These are phyloP conservation scores for Fomitopsis serialis DNA, from an alignment of 768 basidiomycete genomes.

Conservation along the genomic window DNA sequence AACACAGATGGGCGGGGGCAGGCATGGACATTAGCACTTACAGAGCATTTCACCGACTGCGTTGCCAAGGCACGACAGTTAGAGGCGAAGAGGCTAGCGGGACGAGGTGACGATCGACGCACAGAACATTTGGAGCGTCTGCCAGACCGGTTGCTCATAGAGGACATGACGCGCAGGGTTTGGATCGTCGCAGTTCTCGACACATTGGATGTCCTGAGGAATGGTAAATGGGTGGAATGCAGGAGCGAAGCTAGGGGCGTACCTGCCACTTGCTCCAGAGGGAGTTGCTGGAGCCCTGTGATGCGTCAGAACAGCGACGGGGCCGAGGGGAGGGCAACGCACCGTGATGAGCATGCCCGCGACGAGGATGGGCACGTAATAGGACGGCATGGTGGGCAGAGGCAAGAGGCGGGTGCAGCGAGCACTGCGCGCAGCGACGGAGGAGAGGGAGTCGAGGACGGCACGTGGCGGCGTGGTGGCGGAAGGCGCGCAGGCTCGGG, in stretches of 20 bases:
- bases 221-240: neutral
- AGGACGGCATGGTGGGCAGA: slow-evolving; percentile 48
- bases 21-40: slow-evolving; percentile 35
- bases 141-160: slow-evolving; percentile 95
- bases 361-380: slow-evolving; percentile 76
- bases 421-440: neutral
- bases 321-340: slow-evolving; percentile 12
- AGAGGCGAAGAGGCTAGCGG: slow-evolving; percentile 13
- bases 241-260: slow-evolving; percentile 13
- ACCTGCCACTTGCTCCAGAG: slow-evolving; percentile 84
- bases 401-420: slow-evolving; percentile 27
- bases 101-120: slow-evolving; percentile 28
- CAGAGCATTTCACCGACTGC: slow-evolving; percentile 92
- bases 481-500: neutral
- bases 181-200: slow-evolving; percentile 79
- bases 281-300: slow-evolving; percentile 73
- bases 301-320: neutral
- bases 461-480: neutral
- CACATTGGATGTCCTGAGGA: slow-evolving; percentile 92
- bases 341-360: slow-evolving; percentile 92
- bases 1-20: neutral
- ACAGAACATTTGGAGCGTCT: slow-evolving; percentile 89
- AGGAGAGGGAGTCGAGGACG: neutral
- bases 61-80: slow-evolving; percentile 28
- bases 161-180: slow-evolving; percentile 58